Evolutionary conservation across 2,329 filamentous ascomycete species (phyloP).

Genomic region (Fusarium denticulatum): DNA sequence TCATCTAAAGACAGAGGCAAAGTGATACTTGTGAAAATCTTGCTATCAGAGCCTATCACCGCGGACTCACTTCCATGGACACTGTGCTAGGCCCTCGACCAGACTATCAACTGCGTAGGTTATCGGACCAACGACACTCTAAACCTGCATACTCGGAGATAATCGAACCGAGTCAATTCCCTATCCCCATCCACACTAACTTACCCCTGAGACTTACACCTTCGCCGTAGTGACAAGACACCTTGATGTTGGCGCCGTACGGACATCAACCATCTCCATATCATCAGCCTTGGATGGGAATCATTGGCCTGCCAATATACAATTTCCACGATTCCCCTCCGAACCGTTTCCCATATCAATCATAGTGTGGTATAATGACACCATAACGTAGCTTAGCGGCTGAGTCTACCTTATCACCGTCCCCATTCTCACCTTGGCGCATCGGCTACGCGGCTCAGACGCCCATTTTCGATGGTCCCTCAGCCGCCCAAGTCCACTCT

Average conservation of each 20-base stretch:
- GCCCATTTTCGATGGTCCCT: conserved; percentile 23
- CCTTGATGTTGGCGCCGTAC: neutral
- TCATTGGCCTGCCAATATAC: conserved; percentile 15
- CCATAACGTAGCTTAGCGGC: conserved; percentile 10
- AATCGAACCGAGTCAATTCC: neutral
- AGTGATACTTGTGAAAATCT: neutral
- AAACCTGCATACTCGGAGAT: neutral
- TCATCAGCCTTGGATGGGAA: neutral
- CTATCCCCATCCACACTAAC: neutral
- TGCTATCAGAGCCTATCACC: neutral
- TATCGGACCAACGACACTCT: neutral
- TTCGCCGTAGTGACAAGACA: neutral
- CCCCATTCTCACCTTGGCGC: conserved; percentile 18
- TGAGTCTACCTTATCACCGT: neutral
- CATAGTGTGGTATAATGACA: neutral
- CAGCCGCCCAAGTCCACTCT: conserved; percentile 14
- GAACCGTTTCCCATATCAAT: conserved; percentile 12
- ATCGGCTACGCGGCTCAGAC: conserved; percentile 23
- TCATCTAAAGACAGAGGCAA: neutral
- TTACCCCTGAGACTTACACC: neutral
- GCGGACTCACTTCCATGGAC: too few relatives aligned
- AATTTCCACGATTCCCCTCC: conserved; percentile 10
- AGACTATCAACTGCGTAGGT: neutral
- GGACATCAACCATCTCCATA: neutral
- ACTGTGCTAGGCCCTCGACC: neutral